A percentile compares a stretch with the other conserved stretches of the same genome.
Evolutionary conservation across 2,329 filamentous ascomycete species (phyloP).

Genomic region (Plectosphaerella sp.): DNA sequence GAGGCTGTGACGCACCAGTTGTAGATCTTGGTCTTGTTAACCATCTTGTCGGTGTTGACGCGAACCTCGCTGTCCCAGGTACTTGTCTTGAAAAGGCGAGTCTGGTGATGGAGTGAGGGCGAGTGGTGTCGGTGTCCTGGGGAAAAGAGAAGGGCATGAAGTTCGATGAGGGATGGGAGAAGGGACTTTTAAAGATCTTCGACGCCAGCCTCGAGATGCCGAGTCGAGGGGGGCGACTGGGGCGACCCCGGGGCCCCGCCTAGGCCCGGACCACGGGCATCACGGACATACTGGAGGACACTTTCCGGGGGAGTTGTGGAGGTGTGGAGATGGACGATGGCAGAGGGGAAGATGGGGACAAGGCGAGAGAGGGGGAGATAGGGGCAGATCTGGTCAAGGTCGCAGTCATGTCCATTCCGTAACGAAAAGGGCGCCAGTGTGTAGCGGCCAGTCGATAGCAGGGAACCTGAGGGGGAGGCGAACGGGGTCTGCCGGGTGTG

Average conservation of each 20-base stretch:
- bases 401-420: neutral
- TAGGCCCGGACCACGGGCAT: neutral
- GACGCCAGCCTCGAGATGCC: neutral
- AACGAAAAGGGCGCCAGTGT: neutral
- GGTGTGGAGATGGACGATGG: neutral
- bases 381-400: neutral
- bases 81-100: neutral
- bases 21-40: conserved; percentile 32
- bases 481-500: neutral
- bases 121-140: conserved; percentile 1
- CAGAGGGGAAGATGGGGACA: neutral
- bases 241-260: neutral
- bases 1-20: conserved; percentile 33
- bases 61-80: neutral
- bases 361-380: neutral
- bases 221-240: neutral
- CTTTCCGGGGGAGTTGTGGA: conserved; percentile 2
- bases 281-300: neutral
- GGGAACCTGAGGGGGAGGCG: neutral
- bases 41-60: conserved; percentile 23
- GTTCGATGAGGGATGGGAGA: neutral
- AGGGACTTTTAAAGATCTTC: conserved; percentile 2
- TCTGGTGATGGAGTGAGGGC: neutral
- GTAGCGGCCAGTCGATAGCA: neutral
- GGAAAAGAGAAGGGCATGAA: neutral